Conservation (phyloP, 768 basidiomycete genomes). For the Mycena floridula region DNA sequence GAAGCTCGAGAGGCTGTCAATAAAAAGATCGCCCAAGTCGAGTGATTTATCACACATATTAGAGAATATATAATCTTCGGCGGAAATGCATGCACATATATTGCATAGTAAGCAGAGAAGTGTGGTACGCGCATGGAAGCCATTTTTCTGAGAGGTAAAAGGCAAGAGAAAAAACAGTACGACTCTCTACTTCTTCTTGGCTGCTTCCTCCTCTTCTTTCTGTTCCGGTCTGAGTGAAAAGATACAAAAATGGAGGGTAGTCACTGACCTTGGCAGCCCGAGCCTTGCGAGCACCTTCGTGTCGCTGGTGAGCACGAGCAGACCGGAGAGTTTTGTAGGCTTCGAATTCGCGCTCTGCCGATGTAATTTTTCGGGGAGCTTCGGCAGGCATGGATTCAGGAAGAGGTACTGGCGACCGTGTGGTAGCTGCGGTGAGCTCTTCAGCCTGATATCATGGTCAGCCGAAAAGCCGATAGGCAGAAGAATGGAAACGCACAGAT, state of each 20-base stretch:
- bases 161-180: conserved; percentile 11
- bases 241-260: not conserved
- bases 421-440: conserved; percentile 73
- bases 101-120: conserved; percentile 10
- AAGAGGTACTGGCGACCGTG: conserved; percentile 61
- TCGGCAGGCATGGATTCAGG: conserved; percentile 67
- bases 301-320: conserved; percentile 74
- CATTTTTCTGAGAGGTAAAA: conserved; percentile 10
- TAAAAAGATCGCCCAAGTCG: conserved; percentile 26
- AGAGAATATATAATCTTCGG: no score
- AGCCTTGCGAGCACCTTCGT: conserved; percentile 84
- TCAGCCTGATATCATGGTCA: conserved; percentile 66
- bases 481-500: conserved; percentile 47
- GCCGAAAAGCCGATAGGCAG: not conserved
- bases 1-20: conserved; percentile 64
- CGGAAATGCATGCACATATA: no score
- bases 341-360: conserved; percentile 82
- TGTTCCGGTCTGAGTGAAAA: conserved; percentile 24
- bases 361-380: conserved; percentile 87
- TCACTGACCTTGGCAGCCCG: conserved; percentile 75
- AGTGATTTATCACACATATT: not conserved
- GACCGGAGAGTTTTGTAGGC: conserved; percentile 87
- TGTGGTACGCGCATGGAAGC: conserved; percentile 15
- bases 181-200: conserved; percentile 89
- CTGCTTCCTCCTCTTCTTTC: conserved; percentile 90